A percentile compares a stretch with the other conserved stretches of the same genome.
These are phyloP conservation scores for Puya raimondii DNA, from an alignment of 176 grass and related monocot genomes.

Conservation along the genomic window DNA sequence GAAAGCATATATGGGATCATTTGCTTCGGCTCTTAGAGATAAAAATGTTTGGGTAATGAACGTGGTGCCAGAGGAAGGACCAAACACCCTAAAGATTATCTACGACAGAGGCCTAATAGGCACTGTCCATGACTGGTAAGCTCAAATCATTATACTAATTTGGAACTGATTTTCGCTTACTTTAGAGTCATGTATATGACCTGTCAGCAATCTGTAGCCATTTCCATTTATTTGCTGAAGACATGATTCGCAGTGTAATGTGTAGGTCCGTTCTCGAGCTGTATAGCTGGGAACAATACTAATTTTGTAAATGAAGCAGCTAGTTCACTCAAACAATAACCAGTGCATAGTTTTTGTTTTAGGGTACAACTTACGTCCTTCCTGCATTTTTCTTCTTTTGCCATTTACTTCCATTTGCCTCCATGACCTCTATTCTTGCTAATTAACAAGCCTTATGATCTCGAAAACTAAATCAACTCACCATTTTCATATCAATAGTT, in stretches of 20 bases:
- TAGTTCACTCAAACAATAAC: too few relatives aligned
- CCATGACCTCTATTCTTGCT: too few relatives aligned
- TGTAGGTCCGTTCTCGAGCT: too few relatives aligned
- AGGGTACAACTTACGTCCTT: too few relatives aligned
- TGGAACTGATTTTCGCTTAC: not conserved
- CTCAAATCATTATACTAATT: not conserved
- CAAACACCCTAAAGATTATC: conserved; percentile 87
- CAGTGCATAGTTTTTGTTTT: too few relatives aligned
- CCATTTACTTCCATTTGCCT: too few relatives aligned
- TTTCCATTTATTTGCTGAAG: too few relatives aligned
- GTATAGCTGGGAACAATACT: too few relatives aligned
- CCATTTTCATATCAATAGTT: not conserved
- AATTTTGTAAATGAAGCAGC: too few relatives aligned
- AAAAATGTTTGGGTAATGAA: conserved; percentile 97
- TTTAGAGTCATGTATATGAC: not conserved
- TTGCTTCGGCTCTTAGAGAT: conserved; percentile 83
- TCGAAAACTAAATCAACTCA: not conserved
- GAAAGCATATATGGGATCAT: conserved; percentile 97
- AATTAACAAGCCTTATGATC: not conserved
- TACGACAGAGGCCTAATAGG: conserved; percentile 94
- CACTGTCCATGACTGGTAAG: conserved; percentile 76
- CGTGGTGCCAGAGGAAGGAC: conserved; percentile 74
- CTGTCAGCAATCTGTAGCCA: too few relatives aligned
- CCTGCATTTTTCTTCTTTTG: too few relatives aligned
- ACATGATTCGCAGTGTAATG: too few relatives aligned